phyloP scores from a whole-genome alignment of 495 filamentous ascomycete species.

The Bacidia gigantensis region DNA sequence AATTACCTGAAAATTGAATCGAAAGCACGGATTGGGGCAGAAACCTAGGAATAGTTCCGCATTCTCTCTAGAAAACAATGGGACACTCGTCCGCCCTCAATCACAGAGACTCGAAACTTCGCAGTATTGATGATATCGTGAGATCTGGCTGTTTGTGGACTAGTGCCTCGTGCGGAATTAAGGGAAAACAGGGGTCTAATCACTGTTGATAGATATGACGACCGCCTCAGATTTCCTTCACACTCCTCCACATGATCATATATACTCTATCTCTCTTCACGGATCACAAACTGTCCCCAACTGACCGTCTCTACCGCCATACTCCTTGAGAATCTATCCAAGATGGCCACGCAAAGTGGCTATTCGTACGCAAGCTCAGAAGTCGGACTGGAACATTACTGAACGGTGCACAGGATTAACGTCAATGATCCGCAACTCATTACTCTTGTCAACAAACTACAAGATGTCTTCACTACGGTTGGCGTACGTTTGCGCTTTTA shows the following conservation, averaged over 20 bases:
- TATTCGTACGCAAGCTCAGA: conserved; percentile 14
- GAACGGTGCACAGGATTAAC: conserved; percentile 44
- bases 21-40: too few relatives aligned
- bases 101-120: too few relatives aligned
- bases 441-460: conserved; percentile 96
- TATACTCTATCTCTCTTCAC: background rate
- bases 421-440: conserved; percentile 70
- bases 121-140: too few relatives aligned
- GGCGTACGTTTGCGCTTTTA: conserved; percentile 51
- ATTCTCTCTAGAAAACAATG: too few relatives aligned
- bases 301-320: background rate
- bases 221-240: background rate
- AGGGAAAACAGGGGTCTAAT: background rate
- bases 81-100: too few relatives aligned
- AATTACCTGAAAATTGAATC: too few relatives aligned
- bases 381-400: conserved; percentile 3
- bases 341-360: conserved; percentile 20
- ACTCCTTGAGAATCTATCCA: background rate
- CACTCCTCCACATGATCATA: background rate
- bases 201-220: background rate
- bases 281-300: background rate
- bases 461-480: conserved; percentile 98
- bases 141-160: background rate
- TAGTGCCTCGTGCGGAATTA: background rate
- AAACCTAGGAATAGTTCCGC: too few relatives aligned